Base-by-base conservation (phyloP, 768 basidiomycete species). In the Gautieria morchelliformis region DNA sequence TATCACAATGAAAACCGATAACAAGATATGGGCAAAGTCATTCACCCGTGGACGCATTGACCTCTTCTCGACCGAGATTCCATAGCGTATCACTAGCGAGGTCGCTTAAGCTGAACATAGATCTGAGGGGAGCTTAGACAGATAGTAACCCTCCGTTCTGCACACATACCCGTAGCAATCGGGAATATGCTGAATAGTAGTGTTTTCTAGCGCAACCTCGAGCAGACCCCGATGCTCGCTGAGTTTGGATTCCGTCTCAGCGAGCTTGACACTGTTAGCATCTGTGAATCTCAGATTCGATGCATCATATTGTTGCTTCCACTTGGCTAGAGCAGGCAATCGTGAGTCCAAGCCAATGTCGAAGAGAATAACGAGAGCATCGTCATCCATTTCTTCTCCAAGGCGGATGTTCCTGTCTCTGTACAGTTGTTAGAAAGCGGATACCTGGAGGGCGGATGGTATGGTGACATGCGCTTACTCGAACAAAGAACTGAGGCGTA, bases 321-420 rank as follows among this genome's bases (percentile, higher is more conserved):
- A 74, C 0, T 59, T 41, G 2, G 42, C 52, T 35, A 69, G 68
- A 6, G 54, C 53, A n/a, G 1, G 19, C 44, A 63, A 73, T 8
- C 70, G 67, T 22, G 58, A 63, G 5, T 56, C 45, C 0, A 75
- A 65, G 1, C 73, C 75, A 1, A 50, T 37, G 0, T 60, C 48
- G n/a, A 69, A 49, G 4, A 76, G 61, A 0, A 69, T 66, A 8
- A 33, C 58, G 0, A 76, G 3, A 0, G 64, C 63, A 0, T 66
- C 63, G 2, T 66, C 67, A 6, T 63, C 60, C 17, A 73, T n/a
- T 5, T 60, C 52, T 17, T 67, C 62, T 1, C 22, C 60, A 17
- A 75, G 7, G 8, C 54, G 46, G 15, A 75, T 56, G 12, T 53
- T 52, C 32, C n/a, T 33, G 33, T 50, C 39, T 2, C n/a, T 49